Conservation (phyloP, 257 asterid species). For the Capsicum rhomboideum region DNA sequence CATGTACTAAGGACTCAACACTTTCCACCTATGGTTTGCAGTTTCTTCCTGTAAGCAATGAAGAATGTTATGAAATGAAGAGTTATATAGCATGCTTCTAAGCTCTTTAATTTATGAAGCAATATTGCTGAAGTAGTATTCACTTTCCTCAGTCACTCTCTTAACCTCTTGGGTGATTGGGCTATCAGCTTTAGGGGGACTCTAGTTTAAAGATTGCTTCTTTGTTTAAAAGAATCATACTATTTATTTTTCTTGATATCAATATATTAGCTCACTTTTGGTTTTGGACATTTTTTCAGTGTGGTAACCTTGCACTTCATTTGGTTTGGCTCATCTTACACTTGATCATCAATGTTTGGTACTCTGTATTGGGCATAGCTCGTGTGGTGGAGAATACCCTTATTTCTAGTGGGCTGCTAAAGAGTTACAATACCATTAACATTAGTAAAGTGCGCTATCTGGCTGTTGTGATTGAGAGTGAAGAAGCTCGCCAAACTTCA, state of each 20-base stretch:
- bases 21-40: not conserved
- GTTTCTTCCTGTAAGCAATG: not conserved
- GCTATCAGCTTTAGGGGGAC: not conserved
- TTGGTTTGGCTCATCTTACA: conserved; percentile 61
- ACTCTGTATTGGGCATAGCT: conserved; percentile 34
- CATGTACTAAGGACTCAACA: not conserved
- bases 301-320: conserved; percentile 39
- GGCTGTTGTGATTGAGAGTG: conserved; percentile 86
- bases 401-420: conserved; percentile 51
- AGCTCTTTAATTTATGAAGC: not conserved
- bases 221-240: not conserved
- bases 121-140: not conserved
- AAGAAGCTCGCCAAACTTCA: conserved; percentile 61
- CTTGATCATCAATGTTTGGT: conserved; percentile 57
- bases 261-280: conserved; percentile 12
- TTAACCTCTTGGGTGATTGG: not conserved
- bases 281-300: conserved; percentile 22
- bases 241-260: not conserved
- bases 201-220: not conserved
- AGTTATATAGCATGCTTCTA: not conserved
- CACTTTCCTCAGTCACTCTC: not conserved
- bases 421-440: conserved; percentile 46
- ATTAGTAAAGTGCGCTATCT: conserved; percentile 64
- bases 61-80: not conserved
- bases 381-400: conserved; percentile 58